phyloP scores from a whole-genome alignment of 768 basidiomycete species.

The Melanogaster broomeanus region DNA sequence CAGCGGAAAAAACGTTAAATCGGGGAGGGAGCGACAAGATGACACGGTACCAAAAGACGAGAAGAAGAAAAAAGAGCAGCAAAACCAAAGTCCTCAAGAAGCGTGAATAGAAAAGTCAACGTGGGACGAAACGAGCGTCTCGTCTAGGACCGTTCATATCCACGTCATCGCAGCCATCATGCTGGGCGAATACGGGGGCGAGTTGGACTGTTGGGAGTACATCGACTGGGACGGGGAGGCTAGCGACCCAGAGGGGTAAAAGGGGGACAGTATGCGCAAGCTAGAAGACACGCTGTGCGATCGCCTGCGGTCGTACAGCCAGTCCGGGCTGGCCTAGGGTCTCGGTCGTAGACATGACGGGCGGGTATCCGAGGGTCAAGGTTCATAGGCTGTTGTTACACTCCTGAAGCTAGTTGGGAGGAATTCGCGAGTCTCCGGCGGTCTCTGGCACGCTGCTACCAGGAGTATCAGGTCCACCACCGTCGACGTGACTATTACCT shows the following conservation, averaged over 20 bases:
- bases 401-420: constrained; percentile 66
- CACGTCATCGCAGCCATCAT: constrained; percentile 29
- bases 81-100: too few species aligned
- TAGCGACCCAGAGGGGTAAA: constrained; percentile 43
- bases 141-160: constrained; percentile 14
- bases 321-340: constrained; percentile 39
- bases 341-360: constrained; percentile 69
- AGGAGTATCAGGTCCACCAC: constrained; percentile 23
- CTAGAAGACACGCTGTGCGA: constrained; percentile 76
- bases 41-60: not conserved
- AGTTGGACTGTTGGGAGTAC: constrained; percentile 53
- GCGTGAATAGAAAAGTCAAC: too few species aligned
- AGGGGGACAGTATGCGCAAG: constrained; percentile 52
- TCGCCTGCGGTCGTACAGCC: constrained; percentile 43
- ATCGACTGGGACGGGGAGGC: constrained; percentile 54
- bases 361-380: constrained; percentile 87
- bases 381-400: constrained; percentile 60
- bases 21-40: too few species aligned
- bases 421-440: constrained; percentile 57
- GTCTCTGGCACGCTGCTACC: constrained; percentile 38
- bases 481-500: constrained; percentile 37
- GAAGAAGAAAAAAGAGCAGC: too few species aligned
- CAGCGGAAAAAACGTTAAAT: too few species aligned
- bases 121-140: not conserved
- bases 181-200: constrained; percentile 59